phyloP scores from a whole-genome alignment of 108 stramenopile genomes.

The Skeletonema grethae region DNA sequence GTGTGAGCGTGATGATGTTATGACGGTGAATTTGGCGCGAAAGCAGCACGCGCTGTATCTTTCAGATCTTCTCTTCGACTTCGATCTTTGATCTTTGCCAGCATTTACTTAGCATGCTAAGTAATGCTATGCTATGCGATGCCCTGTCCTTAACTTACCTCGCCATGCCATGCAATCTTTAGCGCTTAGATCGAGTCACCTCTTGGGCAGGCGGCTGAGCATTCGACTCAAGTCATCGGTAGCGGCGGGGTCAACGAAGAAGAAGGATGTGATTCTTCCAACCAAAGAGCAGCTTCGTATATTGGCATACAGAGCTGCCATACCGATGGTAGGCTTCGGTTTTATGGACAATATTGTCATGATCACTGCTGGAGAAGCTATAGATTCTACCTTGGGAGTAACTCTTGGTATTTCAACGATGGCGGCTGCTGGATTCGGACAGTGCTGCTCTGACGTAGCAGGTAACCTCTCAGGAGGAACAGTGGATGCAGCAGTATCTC shows the following conservation, averaged over 20 bases:
- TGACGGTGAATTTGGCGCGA: too few relatives aligned
- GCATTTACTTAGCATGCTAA: too few relatives aligned
- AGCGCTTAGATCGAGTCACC: background rate
- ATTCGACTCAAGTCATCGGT: slow-evolving; percentile 1
- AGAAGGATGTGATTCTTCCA: slow-evolving; percentile 7
- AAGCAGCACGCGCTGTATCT: background rate
- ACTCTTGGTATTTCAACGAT: slow-evolving; percentile 79
- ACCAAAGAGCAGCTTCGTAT: slow-evolving; percentile 51
- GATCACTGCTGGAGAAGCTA: slow-evolving; percentile 86
- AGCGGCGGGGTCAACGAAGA: slow-evolving; percentile 7
- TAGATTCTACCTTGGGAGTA: slow-evolving; percentile 80
- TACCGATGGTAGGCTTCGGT: slow-evolving; percentile 88
- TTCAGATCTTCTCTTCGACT: too few relatives aligned
- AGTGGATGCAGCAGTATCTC: slow-evolving; percentile 57
- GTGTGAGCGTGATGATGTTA: too few relatives aligned
- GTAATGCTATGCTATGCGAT: too few relatives aligned
- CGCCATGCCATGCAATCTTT: background rate
- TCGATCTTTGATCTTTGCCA: too few relatives aligned
- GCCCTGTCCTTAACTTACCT: too few relatives aligned
- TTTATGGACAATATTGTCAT: slow-evolving; percentile 91
- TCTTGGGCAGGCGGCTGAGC: background rate
- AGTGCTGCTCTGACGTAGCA: slow-evolving; percentile 56
- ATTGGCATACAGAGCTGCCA: slow-evolving; percentile 51
- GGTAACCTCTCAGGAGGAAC: slow-evolving; percentile 62
- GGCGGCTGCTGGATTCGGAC: slow-evolving; percentile 84